Percentiles rank a stretch among this genome's conserved stretches.
These are phyloP conservation scores for Aspergillus terreus DNA, from an alignment of 2,329 filamentous ascomycete species.

Conservation along the genomic window DNA sequence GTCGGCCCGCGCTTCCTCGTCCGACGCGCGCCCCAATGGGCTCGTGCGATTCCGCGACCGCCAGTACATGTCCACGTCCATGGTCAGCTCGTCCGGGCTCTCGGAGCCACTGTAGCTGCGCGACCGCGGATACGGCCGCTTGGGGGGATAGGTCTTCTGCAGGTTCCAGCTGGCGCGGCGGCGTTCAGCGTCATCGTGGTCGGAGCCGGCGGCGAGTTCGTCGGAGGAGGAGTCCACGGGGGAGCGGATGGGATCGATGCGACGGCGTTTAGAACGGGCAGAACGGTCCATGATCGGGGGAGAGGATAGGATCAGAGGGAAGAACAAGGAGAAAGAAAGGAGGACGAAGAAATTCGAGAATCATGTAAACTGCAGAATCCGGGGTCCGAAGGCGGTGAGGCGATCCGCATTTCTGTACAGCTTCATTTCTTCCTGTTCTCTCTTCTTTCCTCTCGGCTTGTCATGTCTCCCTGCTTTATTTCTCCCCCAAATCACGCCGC, in stretches of 20 bases:
- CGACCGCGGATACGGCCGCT: conserved; percentile 22
- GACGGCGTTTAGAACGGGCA: conserved; percentile 27
- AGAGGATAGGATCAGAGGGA: background rate
- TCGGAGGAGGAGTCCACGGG: conserved; percentile 37
- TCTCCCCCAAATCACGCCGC: background rate
- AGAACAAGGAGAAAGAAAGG: background rate
- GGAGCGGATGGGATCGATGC: conserved; percentile 26
- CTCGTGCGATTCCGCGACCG: conserved; percentile 25
- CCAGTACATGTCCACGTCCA: conserved; percentile 37
- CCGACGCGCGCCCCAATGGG: conserved; percentile 11
- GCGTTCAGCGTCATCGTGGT: conserved; percentile 32
- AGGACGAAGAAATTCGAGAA: conserved; percentile 1
- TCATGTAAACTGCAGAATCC: background rate
- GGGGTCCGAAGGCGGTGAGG: conserved; percentile 3
- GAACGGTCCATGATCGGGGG: conserved; percentile 23
- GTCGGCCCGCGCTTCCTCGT: conserved; percentile 5
- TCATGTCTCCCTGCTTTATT: background rate
- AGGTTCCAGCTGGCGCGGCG: conserved; percentile 34
- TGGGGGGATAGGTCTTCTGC: conserved; percentile 28
- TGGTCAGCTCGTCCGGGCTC: conserved; percentile 45
- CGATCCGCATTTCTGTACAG: background rate
- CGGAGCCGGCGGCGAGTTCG: conserved; percentile 35
- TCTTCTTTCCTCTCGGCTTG: background rate
- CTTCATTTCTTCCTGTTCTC: background rate
- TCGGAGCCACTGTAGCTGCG: conserved; percentile 32